Evolutionary conservation across 306 rosid genomes (phyloP).

Genomic region (Hippophae gyantsensis): DNA sequence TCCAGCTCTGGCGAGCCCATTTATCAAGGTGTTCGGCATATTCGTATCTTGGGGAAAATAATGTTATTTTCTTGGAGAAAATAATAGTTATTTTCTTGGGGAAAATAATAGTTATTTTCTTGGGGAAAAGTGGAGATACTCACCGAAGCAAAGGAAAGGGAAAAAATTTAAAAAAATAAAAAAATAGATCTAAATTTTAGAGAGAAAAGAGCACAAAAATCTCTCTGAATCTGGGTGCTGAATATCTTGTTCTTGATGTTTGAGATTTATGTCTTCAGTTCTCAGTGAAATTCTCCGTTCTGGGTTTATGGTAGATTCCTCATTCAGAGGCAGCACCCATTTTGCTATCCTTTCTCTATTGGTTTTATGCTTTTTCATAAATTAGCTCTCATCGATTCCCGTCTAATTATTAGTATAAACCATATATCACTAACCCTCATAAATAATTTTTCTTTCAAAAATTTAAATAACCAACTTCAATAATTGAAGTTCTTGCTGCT

Average conservation of each 20-base stretch:
- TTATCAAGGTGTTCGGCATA: too few species aligned
- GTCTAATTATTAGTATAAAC: background rate
- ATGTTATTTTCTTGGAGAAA: too few species aligned
- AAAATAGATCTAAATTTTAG: too few species aligned
- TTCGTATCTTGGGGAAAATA: too few species aligned
- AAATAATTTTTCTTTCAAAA: conserved; percentile 8
- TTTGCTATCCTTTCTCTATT: conserved; percentile 95
- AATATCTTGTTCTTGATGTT: conserved; percentile 58
- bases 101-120: too few species aligned
- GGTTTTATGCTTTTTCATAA: conserved; percentile 92
- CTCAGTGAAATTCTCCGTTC: conserved; percentile 66
- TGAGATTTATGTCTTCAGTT: conserved; percentile 87
- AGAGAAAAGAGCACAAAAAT: too few species aligned
- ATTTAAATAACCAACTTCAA: conserved; percentile 14
- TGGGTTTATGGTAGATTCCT: conserved; percentile 88
- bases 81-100: too few species aligned
- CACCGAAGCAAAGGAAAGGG: too few species aligned
- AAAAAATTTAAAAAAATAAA: too few species aligned
- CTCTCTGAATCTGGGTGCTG: conserved; percentile 34
- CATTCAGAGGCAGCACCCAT: conserved; percentile 82
- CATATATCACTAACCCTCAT: background rate
- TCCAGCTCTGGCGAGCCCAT: too few species aligned
- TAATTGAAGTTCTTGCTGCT: too few species aligned
- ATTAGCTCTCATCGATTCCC: background rate
- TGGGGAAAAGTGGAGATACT: too few species aligned